A percentile compares a stretch with the other conserved stretches of the same genome.
These are phyloP conservation scores for Vigna reflexopilosa DNA, from an alignment of 306 rosid genomes.

Conservation along the genomic window DNA sequence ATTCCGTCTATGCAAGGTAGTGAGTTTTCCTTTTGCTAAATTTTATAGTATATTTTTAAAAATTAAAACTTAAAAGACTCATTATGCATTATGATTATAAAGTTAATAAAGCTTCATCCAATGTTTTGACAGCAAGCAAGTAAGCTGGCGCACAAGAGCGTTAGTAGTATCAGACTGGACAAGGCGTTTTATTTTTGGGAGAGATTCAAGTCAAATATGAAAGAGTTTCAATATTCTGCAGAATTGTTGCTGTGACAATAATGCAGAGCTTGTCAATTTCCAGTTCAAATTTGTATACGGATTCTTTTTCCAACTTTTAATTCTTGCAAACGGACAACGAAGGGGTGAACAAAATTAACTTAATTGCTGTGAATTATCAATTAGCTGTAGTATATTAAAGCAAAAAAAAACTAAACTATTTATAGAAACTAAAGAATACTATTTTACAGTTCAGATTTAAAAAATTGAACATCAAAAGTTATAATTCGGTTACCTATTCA, in stretches of 20 bases:
- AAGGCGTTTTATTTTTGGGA: conserved; percentile 82
- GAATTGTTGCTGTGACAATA: conserved; percentile 20
- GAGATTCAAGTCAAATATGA: conserved; percentile 90
- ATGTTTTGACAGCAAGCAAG: conserved; percentile 83
- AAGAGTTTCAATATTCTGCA: conserved; percentile 10
- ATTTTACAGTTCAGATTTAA: no score
- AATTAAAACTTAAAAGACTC: background rate
- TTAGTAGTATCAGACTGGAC: conserved; percentile 87
- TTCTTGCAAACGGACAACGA: conserved; percentile 39
- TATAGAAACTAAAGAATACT: no score
- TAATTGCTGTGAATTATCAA: no score
- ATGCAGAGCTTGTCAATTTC: conserved; percentile 23
- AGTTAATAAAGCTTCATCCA: conserved; percentile 28
- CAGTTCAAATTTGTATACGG: conserved; percentile 29
- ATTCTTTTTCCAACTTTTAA: background rate
- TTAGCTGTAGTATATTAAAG: no score
- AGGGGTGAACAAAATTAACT: no score
- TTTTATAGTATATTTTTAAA: conserved; percentile 3
- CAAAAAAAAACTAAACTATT: no score
- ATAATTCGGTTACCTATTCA: no score
- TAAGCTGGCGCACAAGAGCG: conserved; percentile 95
- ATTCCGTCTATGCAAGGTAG: conserved; percentile 93
- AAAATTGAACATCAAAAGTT: no score
- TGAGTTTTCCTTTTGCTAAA: conserved; percentile 17
- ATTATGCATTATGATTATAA: conserved; percentile 19